Conservation (phyloP, 352 stramenopile genomes). For the Phytopythium mirpurense region DNA sequence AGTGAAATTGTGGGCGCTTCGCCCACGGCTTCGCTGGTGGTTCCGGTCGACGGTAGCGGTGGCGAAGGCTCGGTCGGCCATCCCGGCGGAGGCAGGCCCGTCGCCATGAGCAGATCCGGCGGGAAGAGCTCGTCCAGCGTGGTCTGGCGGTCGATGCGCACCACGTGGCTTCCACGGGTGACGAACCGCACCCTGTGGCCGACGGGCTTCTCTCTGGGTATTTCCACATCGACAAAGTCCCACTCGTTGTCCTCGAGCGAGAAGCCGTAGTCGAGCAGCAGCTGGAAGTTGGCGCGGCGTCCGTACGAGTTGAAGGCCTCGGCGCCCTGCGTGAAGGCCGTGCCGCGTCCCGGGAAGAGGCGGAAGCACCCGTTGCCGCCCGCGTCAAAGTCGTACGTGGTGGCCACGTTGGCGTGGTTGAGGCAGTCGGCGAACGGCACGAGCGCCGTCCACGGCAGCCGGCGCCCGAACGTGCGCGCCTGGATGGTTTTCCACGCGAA, state of each 20-base stretch:
- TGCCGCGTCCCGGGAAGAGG: slow-evolving; percentile 58
- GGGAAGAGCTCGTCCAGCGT: slow-evolving; percentile 51
- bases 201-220: slow-evolving; percentile 29
- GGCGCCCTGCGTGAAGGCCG: slow-evolving; percentile 36
- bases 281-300: slow-evolving; percentile 76
- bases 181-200: slow-evolving; percentile 41
- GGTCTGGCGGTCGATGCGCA: slow-evolving; percentile 43
- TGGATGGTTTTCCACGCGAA: slow-evolving; percentile 90
- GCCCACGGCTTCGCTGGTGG: background rate
- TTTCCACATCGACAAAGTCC: slow-evolving; percentile 67
- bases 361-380: slow-evolving; percentile 53
- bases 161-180: slow-evolving; percentile 13
- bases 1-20: background rate
- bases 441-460: slow-evolving; percentile 86
- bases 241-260: slow-evolving; percentile 86
- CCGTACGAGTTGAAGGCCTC: slow-evolving; percentile 94
- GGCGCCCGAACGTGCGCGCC: slow-evolving; percentile 86
- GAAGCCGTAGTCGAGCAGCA: slow-evolving; percentile 93
- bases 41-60: background rate
- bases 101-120: slow-evolving; percentile 12
- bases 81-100: background rate
- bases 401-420: slow-evolving; percentile 89
- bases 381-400: slow-evolving; percentile 83
- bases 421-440: slow-evolving; percentile 92
- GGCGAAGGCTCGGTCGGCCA: background rate